phyloP scores from a whole-genome alignment of 1,284 basidiomycete species.

The Filobasidium uniguttulatum region DNA sequence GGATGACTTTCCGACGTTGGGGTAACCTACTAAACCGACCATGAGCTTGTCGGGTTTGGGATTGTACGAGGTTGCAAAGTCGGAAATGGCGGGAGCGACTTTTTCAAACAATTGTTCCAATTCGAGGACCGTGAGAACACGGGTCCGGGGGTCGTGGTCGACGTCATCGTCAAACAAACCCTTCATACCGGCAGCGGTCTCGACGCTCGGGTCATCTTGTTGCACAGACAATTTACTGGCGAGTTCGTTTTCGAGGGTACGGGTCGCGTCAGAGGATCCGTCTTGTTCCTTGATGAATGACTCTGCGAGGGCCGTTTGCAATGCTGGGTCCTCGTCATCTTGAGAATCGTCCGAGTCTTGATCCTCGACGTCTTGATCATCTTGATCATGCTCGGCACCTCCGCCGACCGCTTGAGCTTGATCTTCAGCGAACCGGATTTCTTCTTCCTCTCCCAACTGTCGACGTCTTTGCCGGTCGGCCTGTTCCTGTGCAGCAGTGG shows the following conservation, averaged over 20 bases:
- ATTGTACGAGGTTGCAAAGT: conserved; percentile 48
- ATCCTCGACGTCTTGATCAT: conserved; percentile 57
- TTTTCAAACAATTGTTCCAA: conserved; percentile 73
- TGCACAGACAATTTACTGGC: conserved; percentile 34
- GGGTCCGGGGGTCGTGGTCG: conserved; percentile 53
- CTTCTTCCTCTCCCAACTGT: conserved; percentile 31
- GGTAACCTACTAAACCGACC: conserved; percentile 49
- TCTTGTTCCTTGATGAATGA: conserved; percentile 11
- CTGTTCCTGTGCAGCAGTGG: conserved; percentile 61
- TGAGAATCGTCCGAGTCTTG: conserved; percentile 20
- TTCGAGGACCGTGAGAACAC: conserved; percentile 74
- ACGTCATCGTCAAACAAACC: conserved; percentile 37
- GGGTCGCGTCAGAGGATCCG: conserved; percentile 16
- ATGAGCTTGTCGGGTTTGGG: conserved; percentile 57
- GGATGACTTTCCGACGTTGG: conserved; percentile 49
- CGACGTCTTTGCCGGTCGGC: conserved; percentile 37
- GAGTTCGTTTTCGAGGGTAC: conserved; percentile 35
- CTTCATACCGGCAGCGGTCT: conserved; percentile 27
- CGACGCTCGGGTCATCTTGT: conserved; percentile 22
- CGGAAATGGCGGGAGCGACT: conserved; percentile 59
- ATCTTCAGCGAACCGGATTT: conserved; percentile 19
- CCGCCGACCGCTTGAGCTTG: conserved; percentile 22
- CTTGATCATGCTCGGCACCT: conserved; percentile 51
- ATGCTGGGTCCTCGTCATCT: conserved; percentile 17
- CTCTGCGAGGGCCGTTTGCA: conserved; percentile 1